Evolutionary conservation across 2,329 filamentous ascomycete species (phyloP), one percentile per base, ranked within the genome.

Genomic region (Fonsecaea erecta): DNA sequence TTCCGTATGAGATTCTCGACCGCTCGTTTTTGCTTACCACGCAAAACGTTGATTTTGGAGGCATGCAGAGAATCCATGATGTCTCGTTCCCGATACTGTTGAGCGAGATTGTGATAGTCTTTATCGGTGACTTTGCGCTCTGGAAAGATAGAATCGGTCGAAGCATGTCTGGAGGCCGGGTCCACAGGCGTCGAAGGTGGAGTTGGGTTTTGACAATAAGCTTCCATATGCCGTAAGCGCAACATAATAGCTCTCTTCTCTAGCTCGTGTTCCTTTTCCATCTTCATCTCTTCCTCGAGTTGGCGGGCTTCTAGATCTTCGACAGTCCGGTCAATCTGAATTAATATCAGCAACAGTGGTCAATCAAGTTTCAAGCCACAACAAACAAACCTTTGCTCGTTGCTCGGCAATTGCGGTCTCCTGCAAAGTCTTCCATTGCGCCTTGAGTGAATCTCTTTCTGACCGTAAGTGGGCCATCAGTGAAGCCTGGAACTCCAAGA

Each of bases 201-300:
- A 62, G 76, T 79, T 2, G 76, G 73, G 55, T 75, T 80, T 61
- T 72, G 76, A 61, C 80, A 78, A 70, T 80, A 82, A 24, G 77
- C 78, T 71, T 82, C 79, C 80, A 82, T 82, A 57, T 82, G 76
- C 59, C 79, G 79, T 56, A 82, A 79, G 56, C 80, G 77, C 9
- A 76, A 79, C 34, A 77, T 74, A 7, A 78, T 77, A 48, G 79
- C 77, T 62, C 75, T 70, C 65, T 81, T 81, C 11, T 77, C 77
- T 7, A 75, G 73, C 48, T 81, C 76, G 54, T 81, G 79, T 32
- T 82, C 80, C 24, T 78, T 76, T 37, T 76, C 73, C 62, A 81
- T 77, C 46, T 81, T 77, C 53, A 81, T 76, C 70, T 82, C 80
- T 0, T 78, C 74, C 2, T 77, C 74, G 0, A 81, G 74, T 60